Evolutionary conservation across 495 filamentous ascomycete species (phyloP).

Genomic region (Patellaria atrata): DNA sequence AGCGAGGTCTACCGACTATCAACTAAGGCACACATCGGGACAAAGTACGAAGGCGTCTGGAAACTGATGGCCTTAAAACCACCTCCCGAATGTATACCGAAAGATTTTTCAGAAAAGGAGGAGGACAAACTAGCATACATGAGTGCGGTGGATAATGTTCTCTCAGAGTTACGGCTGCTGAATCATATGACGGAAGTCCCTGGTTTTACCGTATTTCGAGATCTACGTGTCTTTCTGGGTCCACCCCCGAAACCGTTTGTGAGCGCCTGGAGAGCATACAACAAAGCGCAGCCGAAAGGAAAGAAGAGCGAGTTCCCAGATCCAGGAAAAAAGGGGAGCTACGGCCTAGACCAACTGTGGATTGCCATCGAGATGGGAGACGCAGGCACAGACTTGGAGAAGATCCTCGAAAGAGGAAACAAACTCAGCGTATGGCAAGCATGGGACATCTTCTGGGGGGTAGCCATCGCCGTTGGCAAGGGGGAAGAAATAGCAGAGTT

Average conservation of each 20-base stretch:
- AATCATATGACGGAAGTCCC: constrained; percentile 63
- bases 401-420: constrained; percentile 34
- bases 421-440: constrained; percentile 36
- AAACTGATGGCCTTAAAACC: constrained; percentile 30
- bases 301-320: constrained; percentile 49
- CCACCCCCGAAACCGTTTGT: constrained; percentile 47
- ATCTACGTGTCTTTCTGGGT: constrained; percentile 58
- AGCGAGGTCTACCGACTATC: constrained; percentile 53
- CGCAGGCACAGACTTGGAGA: constrained; percentile 65
- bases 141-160: constrained; percentile 39
- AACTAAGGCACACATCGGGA: constrained; percentile 29
- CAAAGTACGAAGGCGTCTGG: constrained; percentile 31
- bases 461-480: constrained; percentile 59
- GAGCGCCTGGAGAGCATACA: constrained; percentile 47
- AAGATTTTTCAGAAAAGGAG: constrained; percentile 8
- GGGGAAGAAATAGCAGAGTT: constrained; percentile 62
- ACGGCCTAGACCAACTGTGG: constrained; percentile 50
- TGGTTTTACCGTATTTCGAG: constrained; percentile 85
- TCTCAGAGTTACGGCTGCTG: constrained; percentile 57
- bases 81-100: constrained; percentile 27
- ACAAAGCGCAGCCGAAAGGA: constrained; percentile 41
- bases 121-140: constrained; percentile 17
- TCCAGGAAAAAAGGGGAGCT: constrained; percentile 35
- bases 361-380: constrained; percentile 78
- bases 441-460: constrained; percentile 78